phyloP scores from a whole-genome alignment of 2,329 filamentous ascomycete genomes.

The Lojkania enalia region DNA sequence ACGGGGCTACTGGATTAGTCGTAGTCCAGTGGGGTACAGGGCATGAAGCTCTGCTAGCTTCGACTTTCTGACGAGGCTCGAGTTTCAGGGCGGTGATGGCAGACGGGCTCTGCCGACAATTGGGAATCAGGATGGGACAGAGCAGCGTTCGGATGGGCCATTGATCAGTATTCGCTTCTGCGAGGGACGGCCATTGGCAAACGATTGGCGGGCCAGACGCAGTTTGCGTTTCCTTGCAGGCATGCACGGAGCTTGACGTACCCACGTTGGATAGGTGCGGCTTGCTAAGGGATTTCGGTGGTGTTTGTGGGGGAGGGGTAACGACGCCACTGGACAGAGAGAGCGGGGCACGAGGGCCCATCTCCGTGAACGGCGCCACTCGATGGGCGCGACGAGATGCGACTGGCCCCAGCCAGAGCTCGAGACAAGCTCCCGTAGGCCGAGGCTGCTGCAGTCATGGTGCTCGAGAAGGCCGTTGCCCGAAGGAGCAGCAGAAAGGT shows the following conservation, averaged over 20 bases:
- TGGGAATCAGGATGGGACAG: not conserved
- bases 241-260: slow-evolving; percentile 1
- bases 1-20: slow-evolving; percentile 23
- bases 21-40: slow-evolving; percentile 17
- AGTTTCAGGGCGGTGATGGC: not conserved
- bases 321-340: slow-evolving; percentile 26
- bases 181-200: no score
- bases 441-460: slow-evolving; percentile 41
- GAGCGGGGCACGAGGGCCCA: slow-evolving; percentile 33
- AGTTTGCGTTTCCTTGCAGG: no score
- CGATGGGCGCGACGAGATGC: slow-evolving; percentile 15
- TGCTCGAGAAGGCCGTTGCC: slow-evolving; percentile 7
- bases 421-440: slow-evolving; percentile 34
- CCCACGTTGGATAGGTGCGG: slow-evolving; percentile 6
- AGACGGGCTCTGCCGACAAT: not conserved
- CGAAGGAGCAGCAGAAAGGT: slow-evolving; percentile 5
- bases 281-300: slow-evolving; percentile 14
- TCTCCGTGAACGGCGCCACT: slow-evolving; percentile 27
- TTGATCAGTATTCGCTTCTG: not conserved
- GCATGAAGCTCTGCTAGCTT: not conserved
- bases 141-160: not conserved
- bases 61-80: not conserved
- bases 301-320: slow-evolving; percentile 41
- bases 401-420: slow-evolving; percentile 26
- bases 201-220: no score